Conservation (phyloP, 148 eudicot species). For the Rhododendron molle region DNA sequence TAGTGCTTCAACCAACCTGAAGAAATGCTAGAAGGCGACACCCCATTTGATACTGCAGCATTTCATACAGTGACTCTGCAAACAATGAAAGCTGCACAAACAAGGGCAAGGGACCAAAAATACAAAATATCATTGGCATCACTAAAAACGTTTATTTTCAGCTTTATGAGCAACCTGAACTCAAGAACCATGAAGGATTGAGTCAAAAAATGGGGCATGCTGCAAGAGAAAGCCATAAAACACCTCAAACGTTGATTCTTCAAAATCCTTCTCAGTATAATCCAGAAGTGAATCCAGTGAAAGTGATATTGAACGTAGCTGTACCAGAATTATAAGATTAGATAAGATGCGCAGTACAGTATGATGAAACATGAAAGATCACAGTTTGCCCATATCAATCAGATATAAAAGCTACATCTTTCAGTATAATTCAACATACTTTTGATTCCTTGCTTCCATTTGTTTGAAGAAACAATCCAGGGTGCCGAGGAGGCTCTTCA, state of each 20-base stretch:
- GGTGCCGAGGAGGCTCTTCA: conserved; percentile 83
- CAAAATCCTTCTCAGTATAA: conserved; percentile 78
- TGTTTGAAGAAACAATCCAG: conserved; percentile 72
- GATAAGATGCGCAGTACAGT: conserved; percentile 2
- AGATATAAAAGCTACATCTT: neutral
- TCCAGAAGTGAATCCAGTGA: conserved; percentile 91
- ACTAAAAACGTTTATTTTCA: neutral
- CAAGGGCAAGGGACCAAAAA: neutral
- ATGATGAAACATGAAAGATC: conserved; percentile 7
- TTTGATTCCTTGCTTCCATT: conserved; percentile 53
- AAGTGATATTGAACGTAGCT: conserved; percentile 80
- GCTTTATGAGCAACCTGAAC: neutral
- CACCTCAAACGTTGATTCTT: conserved; percentile 94
- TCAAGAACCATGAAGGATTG: neutral
- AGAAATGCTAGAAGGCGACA: conserved; percentile 66
- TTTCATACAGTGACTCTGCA: conserved; percentile 93
- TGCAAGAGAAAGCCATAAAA: neutral
- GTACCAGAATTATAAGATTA: conserved; percentile 24
- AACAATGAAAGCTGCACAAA: conserved; percentile 75
- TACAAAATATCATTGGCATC: neutral
- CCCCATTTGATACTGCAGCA: conserved; percentile 96
- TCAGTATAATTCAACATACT: conserved; percentile 34
- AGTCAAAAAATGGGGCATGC: neutral
- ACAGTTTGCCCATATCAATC: neutral
- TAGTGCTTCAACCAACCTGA: conserved; percentile 45